phyloP scores from a whole-genome alignment of 179 eudicot species.

The Drosera spatulata region DNA sequence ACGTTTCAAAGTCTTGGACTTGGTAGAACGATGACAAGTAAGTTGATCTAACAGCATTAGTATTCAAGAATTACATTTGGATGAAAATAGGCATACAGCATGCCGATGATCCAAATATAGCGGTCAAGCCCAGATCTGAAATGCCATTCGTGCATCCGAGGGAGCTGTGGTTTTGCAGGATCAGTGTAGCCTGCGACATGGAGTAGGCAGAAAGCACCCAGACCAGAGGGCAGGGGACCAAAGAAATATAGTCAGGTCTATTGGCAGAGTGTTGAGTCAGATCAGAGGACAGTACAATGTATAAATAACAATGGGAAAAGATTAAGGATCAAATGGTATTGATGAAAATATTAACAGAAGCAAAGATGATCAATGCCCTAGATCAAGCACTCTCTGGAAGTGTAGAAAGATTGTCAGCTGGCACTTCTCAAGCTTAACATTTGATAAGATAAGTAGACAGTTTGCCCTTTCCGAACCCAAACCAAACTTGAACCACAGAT shows the following conservation, averaged over 20 bases:
- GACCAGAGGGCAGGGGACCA: background rate
- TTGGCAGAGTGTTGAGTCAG: too few relatives aligned
- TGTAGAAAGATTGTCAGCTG: background rate
- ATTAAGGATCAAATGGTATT: too few relatives aligned
- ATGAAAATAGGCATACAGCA: conserved; percentile 93
- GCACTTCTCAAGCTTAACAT: background rate
- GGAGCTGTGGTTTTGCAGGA: conserved; percentile 92
- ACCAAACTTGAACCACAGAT: background rate
- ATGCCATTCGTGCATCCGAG: conserved; percentile 93
- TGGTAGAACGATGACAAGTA: background rate
- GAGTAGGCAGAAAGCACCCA: conserved; percentile 1
- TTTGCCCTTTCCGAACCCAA: too few relatives aligned
- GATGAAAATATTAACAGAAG: too few relatives aligned
- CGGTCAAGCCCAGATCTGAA: conserved; percentile 99
- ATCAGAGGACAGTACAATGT: too few relatives aligned
- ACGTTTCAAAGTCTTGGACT: conserved; percentile 4
- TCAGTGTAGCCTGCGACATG: conserved; percentile 62
- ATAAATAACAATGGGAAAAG: too few relatives aligned
- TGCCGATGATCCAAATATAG: conserved; percentile 92
- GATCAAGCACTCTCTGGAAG: background rate
- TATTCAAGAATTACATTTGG: conserved; percentile 50
- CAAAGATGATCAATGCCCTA: too few relatives aligned
- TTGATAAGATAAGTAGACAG: background rate
- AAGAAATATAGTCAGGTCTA: background rate
- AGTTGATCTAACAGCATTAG: background rate